Base-by-base conservation (phyloP, 176 grass and related monocot species). In the Elymus sibiricus region DNA sequence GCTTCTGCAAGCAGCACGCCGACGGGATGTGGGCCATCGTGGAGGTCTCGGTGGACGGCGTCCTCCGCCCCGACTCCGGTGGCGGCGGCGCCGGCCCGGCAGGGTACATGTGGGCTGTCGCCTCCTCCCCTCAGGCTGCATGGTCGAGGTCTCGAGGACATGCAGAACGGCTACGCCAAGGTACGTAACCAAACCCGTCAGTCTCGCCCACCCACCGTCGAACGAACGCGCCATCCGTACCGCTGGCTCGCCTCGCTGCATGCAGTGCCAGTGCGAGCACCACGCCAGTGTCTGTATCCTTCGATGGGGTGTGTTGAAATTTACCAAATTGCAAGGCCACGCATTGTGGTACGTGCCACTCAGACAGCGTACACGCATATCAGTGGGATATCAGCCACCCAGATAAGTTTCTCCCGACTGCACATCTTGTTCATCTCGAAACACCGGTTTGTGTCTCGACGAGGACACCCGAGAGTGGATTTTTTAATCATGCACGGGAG, bases 1-100 rank as follows among this genome's bases (percentile, higher is more conserved):
- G 97, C 9, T 99, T 90, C 87, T 96, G 97, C 83, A 95, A 99
- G 94, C 94, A 99, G 85, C 94, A 94, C 78, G 84, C 82, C 4
- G 88, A 96, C 79, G 92, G 94, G 4, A 74, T 90, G 16, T 99
- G 97, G 97, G 29, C 29, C 29, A 29, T 99, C 14, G 97, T 96
- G 12, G 97, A 99, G 74, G 90, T 99, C 42, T 94, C 97, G 17
- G 85, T 99, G 64, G 94, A 99, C 67, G 65, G 78, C 29, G 25
- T 88, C 64, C 77, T 82, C 71, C 69, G 70, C 25, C 24, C 76
- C 17, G 80, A 67, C 81, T 66, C 28, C 80, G 56, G 37, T 64
- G 82, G 55, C 56, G 31, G 42, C 65, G 63, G 59, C 68, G 68
- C 67, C 42, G 77, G 51, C 29, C 25, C 71, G 7, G 71, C 71